These are phyloP conservation scores for Przewalskia tangutica DNA, from an alignment of 257 asterid genomes.

Conservation along the genomic window DNA sequence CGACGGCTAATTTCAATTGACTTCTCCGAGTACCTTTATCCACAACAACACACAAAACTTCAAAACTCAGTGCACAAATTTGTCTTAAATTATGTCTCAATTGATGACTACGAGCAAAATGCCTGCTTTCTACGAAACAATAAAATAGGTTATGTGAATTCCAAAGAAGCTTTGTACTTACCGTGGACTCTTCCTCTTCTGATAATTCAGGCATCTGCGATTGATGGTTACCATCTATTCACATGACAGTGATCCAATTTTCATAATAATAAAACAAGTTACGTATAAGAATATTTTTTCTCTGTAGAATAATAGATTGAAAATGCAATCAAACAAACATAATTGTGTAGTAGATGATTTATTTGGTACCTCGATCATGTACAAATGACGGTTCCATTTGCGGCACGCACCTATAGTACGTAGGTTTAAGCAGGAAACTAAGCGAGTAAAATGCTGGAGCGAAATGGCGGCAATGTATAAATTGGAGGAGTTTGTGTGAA, in stretches of 20 bases:
- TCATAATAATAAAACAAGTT: neutral
- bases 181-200: constrained; percentile 3
- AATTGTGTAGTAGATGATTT: neutral
- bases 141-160: neutral
- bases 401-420: neutral
- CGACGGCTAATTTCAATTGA: neutral
- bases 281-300: neutral
- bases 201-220: neutral
- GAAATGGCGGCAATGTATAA: too few relatives aligned
- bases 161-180: neutral
- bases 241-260: neutral
- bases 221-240: neutral
- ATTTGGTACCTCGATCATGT: neutral
- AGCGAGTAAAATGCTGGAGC: too few relatives aligned
- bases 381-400: neutral
- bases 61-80: neutral
- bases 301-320: neutral
- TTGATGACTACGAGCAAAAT: neutral
- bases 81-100: neutral
- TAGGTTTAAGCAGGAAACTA: neutral
- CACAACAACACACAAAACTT: neutral
- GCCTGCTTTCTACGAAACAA: neutral
- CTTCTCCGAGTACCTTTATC: neutral
- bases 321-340: neutral
- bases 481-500: too few relatives aligned